Base-by-base conservation (phyloP, 345 rosid genomes). In the Ceriops zippeliana region DNA sequence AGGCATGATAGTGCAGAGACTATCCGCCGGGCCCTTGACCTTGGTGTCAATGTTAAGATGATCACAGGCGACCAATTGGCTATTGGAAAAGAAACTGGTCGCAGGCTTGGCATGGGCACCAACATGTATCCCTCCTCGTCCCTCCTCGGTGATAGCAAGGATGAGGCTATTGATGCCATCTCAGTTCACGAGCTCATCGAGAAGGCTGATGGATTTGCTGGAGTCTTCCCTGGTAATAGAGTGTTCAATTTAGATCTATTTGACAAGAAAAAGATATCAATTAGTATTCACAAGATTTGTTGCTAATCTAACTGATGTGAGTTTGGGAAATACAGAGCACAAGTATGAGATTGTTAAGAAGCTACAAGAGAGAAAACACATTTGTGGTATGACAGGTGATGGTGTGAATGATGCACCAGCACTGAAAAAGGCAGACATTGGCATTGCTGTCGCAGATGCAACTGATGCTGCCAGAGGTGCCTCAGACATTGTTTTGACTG, bases 1-100 rank as follows among this genome's bases (percentile, higher is more conserved):
- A 87, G 95, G 69, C 96, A 91, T 20, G 97, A 90, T 58, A 89
- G 95, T 73, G 92, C 95, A 0, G 90, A 89, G 80, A 90, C 92
- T 5, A 90, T 90, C 34, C 83, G 88, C 34, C 71, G 90, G 10
- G 92, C 97, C 20, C 90, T 90, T 62, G 92, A 90, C 47, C 85
- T 91, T 27, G 97, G 95, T 63, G 95, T 89, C 73, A 91, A 82
- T 52, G 92, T 91, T 31, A 91, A 87, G 84, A 91, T 91, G 97
- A 91, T 91, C 73, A 91, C 97, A 0, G 97, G 95, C 64, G 97
- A 91, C 52, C 92, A 91, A 76, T 90, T 91, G 57, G 92, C 97
- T 65, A 91, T 91, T 37, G 97, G 95, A 63, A 90, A 80, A 66
- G 95, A 90, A 78, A 90, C 97, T 1, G 92, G 89, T 20, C 97